Percentiles rank a stretch among this genome's conserved stretches.
These are phyloP conservation scores for Gillenia trifoliata DNA, from an alignment of 306 rosid species.

Conservation along the genomic window DNA sequence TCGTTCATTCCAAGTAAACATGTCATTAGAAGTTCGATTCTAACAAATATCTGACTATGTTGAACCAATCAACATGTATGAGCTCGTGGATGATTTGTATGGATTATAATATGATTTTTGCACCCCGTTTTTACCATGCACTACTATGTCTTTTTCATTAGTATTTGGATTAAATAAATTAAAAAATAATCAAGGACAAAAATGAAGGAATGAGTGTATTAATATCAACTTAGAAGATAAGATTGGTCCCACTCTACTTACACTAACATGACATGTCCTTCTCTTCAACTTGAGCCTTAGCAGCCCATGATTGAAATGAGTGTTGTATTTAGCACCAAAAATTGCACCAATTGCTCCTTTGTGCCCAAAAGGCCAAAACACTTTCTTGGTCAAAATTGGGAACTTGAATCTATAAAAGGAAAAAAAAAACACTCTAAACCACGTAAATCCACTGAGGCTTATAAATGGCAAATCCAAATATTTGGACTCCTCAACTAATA, in stretches of 20 bases:
- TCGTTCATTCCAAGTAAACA: too few relatives aligned
- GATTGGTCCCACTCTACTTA: background rate
- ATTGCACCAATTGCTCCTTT: background rate
- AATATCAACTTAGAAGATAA: background rate
- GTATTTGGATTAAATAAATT: too few relatives aligned
- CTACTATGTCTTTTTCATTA: too few relatives aligned
- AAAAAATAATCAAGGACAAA: too few relatives aligned
- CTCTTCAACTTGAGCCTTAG: background rate
- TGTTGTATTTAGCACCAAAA: background rate
- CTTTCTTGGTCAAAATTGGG: background rate
- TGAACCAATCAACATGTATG: too few relatives aligned
- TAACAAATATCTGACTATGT: too few relatives aligned
- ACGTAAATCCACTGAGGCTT: background rate
- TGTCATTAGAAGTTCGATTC: too few relatives aligned
- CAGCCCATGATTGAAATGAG: background rate
- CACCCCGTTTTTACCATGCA: too few relatives aligned
- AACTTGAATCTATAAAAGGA: background rate
- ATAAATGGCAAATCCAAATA: background rate
- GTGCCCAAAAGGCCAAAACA: background rate
- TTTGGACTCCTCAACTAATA: background rate
- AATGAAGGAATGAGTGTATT: too few relatives aligned
- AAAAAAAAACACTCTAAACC: background rate
- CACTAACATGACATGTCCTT: background rate
- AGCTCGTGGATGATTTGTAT: too few relatives aligned
- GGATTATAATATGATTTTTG: too few relatives aligned